These are phyloP conservation scores for Fraxinus quadrangulata DNA, from an alignment of 257 asterid species.

Conservation along the genomic window DNA sequence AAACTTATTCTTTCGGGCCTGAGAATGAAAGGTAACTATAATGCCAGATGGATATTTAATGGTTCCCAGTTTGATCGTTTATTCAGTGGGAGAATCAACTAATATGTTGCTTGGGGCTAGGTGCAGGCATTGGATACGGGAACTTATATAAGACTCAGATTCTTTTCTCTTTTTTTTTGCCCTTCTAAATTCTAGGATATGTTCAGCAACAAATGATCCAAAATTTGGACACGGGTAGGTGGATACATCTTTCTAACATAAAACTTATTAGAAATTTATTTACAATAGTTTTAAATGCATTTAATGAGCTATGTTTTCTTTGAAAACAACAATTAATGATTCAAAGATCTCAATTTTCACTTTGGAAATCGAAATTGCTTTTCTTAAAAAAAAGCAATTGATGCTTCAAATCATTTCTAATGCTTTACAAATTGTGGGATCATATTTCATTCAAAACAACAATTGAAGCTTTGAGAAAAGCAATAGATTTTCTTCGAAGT, in stretches of 20 bases:
- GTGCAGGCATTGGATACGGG: not conserved
- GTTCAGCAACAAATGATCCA: not conserved
- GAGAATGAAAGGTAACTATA: not conserved
- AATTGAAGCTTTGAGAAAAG: no score
- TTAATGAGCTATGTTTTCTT: no score
- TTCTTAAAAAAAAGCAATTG: not conserved
- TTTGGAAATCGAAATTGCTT: not conserved
- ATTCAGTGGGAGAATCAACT: not conserved
- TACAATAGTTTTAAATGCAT: not conserved
- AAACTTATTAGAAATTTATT: not conserved
- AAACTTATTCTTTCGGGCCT: slow-evolving; percentile 13
- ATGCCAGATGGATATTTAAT: not conserved
- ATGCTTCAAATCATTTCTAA: no score
- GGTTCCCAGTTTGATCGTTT: not conserved
- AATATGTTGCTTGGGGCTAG: not conserved
- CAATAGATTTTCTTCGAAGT: no score
- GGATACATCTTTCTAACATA: not conserved
- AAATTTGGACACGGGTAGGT: not conserved
- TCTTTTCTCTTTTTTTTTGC: no score
- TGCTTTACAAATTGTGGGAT: no score
- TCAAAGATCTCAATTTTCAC: no score
- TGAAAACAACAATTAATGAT: no score
- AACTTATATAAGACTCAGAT: not conserved
- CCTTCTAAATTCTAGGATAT: not conserved
- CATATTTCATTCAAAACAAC: no score